Evolutionary conservation across 768 basidiomycete species (phyloP).

Genomic region (Lyophyllum semitale): DNA sequence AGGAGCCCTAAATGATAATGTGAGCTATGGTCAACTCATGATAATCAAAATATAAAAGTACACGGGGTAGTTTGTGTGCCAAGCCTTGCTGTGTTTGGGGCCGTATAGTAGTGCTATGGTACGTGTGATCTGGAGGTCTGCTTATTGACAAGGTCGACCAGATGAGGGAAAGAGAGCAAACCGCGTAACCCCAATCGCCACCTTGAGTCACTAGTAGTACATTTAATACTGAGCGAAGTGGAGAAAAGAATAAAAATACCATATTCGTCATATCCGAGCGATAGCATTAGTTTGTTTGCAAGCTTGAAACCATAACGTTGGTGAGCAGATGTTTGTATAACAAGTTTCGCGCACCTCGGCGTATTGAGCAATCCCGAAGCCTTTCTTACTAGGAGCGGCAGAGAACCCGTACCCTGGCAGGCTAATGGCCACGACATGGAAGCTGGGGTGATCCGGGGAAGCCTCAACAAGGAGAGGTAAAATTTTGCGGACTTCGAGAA

Average conservation of each 20-base stretch:
- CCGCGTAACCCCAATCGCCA: conserved; percentile 47
- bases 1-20: background rate
- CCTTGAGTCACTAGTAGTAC: conserved; percentile 44
- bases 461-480: conserved; percentile 50
- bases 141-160: background rate
- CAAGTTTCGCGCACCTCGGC: conserved; percentile 50
- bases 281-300: conserved; percentile 49
- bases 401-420: conserved; percentile 68
- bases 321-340: background rate
- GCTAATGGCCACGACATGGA: conserved; percentile 64
- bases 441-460: conserved; percentile 49
- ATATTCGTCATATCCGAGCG: conserved; percentile 50
- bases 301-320: conserved; percentile 28
- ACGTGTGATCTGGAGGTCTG: conserved; percentile 22
- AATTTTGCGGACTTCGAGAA: conserved; percentile 59
- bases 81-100: conserved; percentile 46
- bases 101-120: conserved; percentile 31
- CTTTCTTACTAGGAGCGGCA: conserved; percentile 50
- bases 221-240: background rate
- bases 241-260: conserved; percentile 21
- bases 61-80: conserved; percentile 46
- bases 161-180: conserved; percentile 23
- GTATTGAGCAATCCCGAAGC: conserved; percentile 50
- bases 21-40: background rate
- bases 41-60: background rate